Percentiles rank a stretch among this genome's conserved stretches.
Evolutionary conservation across 805 yeast genomes (phyloP).

Genomic region (Cyberlindnera misumaiensis): DNA sequence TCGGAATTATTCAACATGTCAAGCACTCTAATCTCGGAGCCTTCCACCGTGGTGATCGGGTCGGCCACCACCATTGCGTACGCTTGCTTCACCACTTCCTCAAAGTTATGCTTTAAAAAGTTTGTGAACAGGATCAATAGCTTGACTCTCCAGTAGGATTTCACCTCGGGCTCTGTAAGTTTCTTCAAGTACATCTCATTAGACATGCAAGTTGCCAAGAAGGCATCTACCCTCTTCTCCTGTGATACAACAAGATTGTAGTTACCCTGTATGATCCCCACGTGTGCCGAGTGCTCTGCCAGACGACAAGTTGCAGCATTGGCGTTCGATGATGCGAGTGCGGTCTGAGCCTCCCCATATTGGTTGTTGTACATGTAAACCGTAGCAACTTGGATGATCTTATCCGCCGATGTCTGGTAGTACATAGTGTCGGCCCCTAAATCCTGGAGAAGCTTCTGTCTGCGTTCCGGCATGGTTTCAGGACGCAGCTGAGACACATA

Average conservation of each 20-base stretch:
- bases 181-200: conserved; percentile 20
- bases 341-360: conserved; percentile 18
- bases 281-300: conserved; percentile 17
- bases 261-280: conserved; percentile 18
- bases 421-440: conserved; percentile 17
- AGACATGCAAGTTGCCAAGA: conserved; percentile 16
- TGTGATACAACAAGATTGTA: conserved; percentile 11
- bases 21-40: conserved; percentile 11
- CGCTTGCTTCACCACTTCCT: conserved; percentile 12
- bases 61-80: conserved; percentile 11
- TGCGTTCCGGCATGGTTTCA: conserved; percentile 1
- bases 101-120: conserved; percentile 19
- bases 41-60: conserved; percentile 16
- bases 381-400: conserved; percentile 12
- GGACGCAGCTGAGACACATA: conserved; percentile 1
- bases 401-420: conserved; percentile 18
- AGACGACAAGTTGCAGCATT: conserved; percentile 14
- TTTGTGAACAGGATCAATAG: conserved; percentile 19
- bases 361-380: conserved; percentile 13
- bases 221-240: conserved; percentile 20
- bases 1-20: conserved; percentile 15
- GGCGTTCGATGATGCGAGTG: conserved; percentile 11
- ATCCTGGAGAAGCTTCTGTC: conserved; percentile 4
- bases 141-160: conserved; percentile 23
- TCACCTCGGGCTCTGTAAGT: conserved; percentile 18